phyloP scores from a whole-genome alignment of 1,284 basidiomycete genomes.

The Pulveroboletus sp. region DNA sequence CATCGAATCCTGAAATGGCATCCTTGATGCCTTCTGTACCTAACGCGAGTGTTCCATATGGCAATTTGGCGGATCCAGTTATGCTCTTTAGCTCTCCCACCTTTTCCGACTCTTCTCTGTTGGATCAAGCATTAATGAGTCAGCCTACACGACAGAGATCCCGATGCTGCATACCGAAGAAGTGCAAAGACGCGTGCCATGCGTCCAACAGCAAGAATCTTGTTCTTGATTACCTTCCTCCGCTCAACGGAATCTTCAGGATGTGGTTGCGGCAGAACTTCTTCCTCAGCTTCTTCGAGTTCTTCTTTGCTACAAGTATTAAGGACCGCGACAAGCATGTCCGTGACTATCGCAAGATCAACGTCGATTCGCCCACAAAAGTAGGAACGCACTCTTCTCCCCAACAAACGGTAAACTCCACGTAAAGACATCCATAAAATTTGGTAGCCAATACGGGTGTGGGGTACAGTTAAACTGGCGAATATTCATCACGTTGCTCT shows the following conservation, averaged over 20 bases:
- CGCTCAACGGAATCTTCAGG: conserved; percentile 70
- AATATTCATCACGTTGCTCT: conserved; percentile 96
- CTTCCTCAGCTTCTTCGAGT: conserved; percentile 81
- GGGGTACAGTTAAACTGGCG: conserved; percentile 95
- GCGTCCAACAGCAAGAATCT: conserved; percentile 96
- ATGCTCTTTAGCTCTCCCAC: conserved; percentile 97
- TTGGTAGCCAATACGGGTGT: conserved; percentile 93
- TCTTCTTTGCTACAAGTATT: conserved; percentile 96
- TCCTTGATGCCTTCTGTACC: conserved; percentile 97
- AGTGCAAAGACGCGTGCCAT: conserved; percentile 97
- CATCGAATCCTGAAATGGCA: conserved; percentile 91
- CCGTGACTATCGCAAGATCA: conserved; percentile 63
- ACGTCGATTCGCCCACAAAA: not conserved
- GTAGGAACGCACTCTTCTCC: conserved; percentile 78
- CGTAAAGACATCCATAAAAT: conserved; percentile 94
- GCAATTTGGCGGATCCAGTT: conserved; percentile 76
- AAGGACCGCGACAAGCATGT: conserved; percentile 94
- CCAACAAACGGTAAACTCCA: conserved; percentile 92
- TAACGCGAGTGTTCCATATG: conserved; percentile 84
- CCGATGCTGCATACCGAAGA: conserved; percentile 66
- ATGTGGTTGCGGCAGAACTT: conserved; percentile 39
- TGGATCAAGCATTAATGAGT: not conserved
- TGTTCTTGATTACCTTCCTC: conserved; percentile 90
- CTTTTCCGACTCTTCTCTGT: conserved; percentile 94
- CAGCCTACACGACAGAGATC: not conserved